phyloP scores from a whole-genome alignment of 805 yeast species.

The Lipomyces sp. region DNA sequence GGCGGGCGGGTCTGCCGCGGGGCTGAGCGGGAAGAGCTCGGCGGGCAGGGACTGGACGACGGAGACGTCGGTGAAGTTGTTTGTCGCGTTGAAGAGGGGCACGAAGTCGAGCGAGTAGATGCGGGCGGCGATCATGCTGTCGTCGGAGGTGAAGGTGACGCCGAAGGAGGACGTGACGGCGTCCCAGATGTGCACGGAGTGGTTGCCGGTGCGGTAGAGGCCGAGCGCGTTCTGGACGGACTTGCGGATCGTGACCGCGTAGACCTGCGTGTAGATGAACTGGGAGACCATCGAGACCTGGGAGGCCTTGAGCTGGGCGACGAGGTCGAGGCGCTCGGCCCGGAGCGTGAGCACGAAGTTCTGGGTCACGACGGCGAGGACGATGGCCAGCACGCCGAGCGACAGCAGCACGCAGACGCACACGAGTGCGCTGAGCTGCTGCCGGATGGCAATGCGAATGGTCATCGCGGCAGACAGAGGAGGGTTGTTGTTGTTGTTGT shows the following conservation, averaged over 20 bases:
- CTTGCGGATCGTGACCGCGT: slow-evolving; percentile 60
- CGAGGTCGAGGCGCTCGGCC: slow-evolving; percentile 68
- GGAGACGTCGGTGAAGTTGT: slow-evolving; percentile 40
- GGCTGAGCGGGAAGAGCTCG: slow-evolving; percentile 49
- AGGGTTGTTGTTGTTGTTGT: no score
- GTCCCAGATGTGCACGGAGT: slow-evolving; percentile 49
- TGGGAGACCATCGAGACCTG: slow-evolving; percentile 70
- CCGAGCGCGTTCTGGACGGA: slow-evolving; percentile 59
- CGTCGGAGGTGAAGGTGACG: slow-evolving; percentile 62
- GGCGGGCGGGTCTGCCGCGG: slow-evolving; percentile 47
- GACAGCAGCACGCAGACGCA: slow-evolving; percentile 63
- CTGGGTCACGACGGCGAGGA: slow-evolving; percentile 47
- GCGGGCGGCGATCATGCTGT: slow-evolving; percentile 58
- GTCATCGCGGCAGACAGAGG: slow-evolving; percentile 5
- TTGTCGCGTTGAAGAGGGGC: slow-evolving; percentile 46
- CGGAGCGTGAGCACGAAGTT: slow-evolving; percentile 57
- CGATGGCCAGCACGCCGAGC: slow-evolving; percentile 63
- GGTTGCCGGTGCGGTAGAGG: slow-evolving; percentile 69
- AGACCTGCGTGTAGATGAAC: slow-evolving; percentile 62
- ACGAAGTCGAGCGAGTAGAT: slow-evolving; percentile 60
- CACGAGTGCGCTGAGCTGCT: slow-evolving; percentile 67
- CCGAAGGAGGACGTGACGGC: slow-evolving; percentile 49
- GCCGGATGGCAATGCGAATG: slow-evolving; percentile 54
- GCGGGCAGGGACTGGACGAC: slow-evolving; percentile 25
- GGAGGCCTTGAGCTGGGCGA: slow-evolving; percentile 75